phyloP scores from a whole-genome alignment of 2,329 filamentous ascomycete genomes.

The Pseudogymnoascus sp. region DNA sequence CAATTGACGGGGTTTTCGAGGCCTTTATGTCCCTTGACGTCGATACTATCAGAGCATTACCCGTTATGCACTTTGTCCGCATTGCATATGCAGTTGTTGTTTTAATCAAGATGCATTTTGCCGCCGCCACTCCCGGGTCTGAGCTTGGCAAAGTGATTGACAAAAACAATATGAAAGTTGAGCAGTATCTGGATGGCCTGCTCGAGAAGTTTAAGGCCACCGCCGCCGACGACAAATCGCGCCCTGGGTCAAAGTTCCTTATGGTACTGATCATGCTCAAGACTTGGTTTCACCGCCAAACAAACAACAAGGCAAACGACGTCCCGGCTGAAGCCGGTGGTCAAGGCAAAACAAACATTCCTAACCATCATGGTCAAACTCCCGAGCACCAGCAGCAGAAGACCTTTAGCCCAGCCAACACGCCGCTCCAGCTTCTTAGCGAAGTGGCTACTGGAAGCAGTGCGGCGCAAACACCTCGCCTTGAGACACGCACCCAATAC shows the following conservation, averaged over 20 bases:
- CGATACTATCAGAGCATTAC: conserved; percentile 40
- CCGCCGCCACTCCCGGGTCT: conserved; percentile 53
- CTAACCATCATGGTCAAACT: conserved; percentile 18
- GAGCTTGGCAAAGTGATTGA: conserved; percentile 64
- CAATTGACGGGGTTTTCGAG: conserved; percentile 47
- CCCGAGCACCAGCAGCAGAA: conserved; percentile 14
- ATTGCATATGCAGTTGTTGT: conserved; percentile 50
- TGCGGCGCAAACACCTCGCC: conserved; percentile 20
- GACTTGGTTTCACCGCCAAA: conserved; percentile 44
- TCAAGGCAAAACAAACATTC: conserved; percentile 15
- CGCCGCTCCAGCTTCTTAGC: conserved; percentile 32
- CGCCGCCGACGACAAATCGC: conserved; percentile 55
- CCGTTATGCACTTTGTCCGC: conserved; percentile 44
- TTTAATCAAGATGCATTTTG: conserved; percentile 53
- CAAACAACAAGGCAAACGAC: conserved; percentile 20
- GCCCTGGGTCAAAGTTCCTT: conserved; percentile 62
- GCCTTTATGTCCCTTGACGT: conserved; percentile 41
- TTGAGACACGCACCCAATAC: conserved; percentile 18
- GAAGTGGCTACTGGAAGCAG: conserved; percentile 35
- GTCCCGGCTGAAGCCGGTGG: conserved; percentile 1
- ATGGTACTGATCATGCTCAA: conserved; percentile 63
- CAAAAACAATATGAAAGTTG: conserved; percentile 56
- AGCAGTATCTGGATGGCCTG: conserved; percentile 61
- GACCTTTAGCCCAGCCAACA: conserved; percentile 28
- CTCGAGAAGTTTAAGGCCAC: conserved; percentile 59